A percentile compares a stretch with the other conserved stretches of the same genome.
These are phyloP conservation scores for Rhizopus delemar DNA, from an alignment of 371 early-diverging fungal species.

Conservation along the genomic window DNA sequence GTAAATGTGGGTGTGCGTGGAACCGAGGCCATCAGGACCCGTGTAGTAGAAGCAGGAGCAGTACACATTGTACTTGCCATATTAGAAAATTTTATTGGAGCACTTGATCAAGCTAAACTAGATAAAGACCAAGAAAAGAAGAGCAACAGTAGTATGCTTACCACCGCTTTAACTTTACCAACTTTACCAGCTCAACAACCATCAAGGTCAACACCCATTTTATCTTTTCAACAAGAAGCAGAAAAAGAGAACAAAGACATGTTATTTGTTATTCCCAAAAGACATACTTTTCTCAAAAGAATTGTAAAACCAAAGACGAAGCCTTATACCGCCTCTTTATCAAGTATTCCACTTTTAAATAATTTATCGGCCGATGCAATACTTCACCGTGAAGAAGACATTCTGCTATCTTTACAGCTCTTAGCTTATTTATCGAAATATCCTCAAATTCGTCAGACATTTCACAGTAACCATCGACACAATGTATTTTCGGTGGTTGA, in stretches of 20 bases:
- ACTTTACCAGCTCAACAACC: neutral
- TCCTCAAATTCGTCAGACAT: constrained; percentile 62
- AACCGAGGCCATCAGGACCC: constrained; percentile 73
- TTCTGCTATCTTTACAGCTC: constrained; percentile 80
- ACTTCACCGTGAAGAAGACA: constrained; percentile 77
- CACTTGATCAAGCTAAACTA: constrained; percentile 60
- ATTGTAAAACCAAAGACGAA: constrained; percentile 27
- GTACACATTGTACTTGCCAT: constrained; percentile 76
- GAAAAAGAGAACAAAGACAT: constrained; percentile 3
- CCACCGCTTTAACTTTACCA: constrained; percentile 12
- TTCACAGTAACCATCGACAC: constrained; percentile 57
- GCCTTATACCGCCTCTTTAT: constrained; percentile 25
- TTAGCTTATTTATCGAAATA: constrained; percentile 85
- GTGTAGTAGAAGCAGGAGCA: constrained; percentile 82
- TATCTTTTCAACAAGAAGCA: neutral
- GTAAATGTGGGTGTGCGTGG: constrained; percentile 86
- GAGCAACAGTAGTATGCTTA: too few relatives aligned
- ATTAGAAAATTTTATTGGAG: constrained; percentile 68
- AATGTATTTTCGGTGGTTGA: constrained; percentile 80
- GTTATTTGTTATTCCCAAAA: constrained; percentile 25
- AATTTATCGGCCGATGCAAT: constrained; percentile 52
- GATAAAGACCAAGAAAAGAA: constrained; percentile 59
- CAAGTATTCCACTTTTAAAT: constrained; percentile 28
- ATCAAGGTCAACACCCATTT: constrained; percentile 12
- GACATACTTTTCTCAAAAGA: constrained; percentile 30